These are phyloP conservation scores for Podospora comata DNA, from an alignment of 495 filamentous ascomycete genomes.

Conservation along the genomic window DNA sequence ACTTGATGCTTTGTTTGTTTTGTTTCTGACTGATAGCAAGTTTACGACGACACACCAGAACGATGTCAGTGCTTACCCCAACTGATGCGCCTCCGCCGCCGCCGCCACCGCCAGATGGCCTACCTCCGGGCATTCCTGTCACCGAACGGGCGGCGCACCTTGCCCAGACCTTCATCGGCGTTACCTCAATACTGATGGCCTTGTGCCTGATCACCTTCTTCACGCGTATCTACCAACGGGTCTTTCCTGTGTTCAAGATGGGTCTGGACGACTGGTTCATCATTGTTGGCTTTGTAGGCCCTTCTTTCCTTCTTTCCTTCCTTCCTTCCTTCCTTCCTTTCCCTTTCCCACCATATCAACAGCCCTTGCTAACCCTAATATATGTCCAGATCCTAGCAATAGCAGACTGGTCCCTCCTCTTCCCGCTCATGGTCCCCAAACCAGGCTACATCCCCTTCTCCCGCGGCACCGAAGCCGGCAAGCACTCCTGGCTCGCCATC, in stretches of 20 bases:
- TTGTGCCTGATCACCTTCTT: conserved; percentile 23
- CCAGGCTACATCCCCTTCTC: conserved; percentile 18
- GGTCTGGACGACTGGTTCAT: conserved; percentile 31
- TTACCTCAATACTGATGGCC: conserved; percentile 19
- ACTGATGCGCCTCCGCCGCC: neutral
- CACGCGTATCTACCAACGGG: conserved; percentile 26
- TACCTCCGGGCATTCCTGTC: conserved; percentile 15
- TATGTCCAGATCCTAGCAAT: conserved; percentile 23
- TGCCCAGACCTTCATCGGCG: conserved; percentile 20
- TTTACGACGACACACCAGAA: neutral
- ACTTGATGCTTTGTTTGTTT: neutral
- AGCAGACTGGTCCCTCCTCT: conserved; percentile 25
- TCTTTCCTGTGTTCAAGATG: conserved; percentile 29
- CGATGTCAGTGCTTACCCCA: neutral
- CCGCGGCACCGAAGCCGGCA: conserved; percentile 10
- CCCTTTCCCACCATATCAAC: neutral
- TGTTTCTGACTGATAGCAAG: neutral
- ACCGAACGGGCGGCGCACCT: conserved; percentile 22
- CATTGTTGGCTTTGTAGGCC: conserved; percentile 23
- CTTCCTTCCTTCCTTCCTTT: neutral
- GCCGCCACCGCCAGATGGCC: neutral
- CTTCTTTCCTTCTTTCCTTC: neutral
- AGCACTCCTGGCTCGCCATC: conserved; percentile 28
- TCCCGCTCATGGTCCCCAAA: conserved; percentile 18
- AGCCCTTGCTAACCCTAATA: neutral